Evolutionary conservation across 768 basidiomycete genomes (phyloP).

Genomic region (Flagelloscypha sp.): DNA sequence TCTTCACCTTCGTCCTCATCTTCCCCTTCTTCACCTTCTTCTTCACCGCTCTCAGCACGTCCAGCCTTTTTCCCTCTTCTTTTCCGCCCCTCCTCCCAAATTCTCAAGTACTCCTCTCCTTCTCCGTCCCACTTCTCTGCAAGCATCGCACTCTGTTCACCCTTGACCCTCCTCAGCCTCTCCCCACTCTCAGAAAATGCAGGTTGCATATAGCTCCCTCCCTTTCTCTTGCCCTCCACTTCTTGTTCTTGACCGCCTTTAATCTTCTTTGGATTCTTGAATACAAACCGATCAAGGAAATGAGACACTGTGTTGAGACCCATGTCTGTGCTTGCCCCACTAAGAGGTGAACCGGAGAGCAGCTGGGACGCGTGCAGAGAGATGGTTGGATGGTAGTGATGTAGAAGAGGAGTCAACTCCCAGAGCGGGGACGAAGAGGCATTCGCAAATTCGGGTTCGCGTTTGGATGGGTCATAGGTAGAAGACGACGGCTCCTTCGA

Average conservation of each 20-base stretch:
- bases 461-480: constrained; percentile 79
- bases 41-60: constrained; percentile 15
- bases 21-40: constrained; percentile 13
- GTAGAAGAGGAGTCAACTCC: constrained; percentile 81
- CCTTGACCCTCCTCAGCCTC: constrained; percentile 60
- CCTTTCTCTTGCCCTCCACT: constrained; percentile 41
- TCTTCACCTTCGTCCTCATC: constrained; percentile 23
- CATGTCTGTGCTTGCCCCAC: constrained; percentile 80
- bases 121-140: constrained; percentile 35
- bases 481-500: background rate
- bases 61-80: constrained; percentile 16
- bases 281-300: constrained; percentile 95
- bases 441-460: constrained; percentile 82
- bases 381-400: constrained; percentile 88
- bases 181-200: constrained; percentile 60
- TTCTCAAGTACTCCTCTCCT: constrained; percentile 22
- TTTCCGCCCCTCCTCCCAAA: constrained; percentile 15
- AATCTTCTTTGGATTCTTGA: constrained; percentile 85
- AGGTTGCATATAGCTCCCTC: constrained; percentile 96
- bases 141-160: constrained; percentile 39
- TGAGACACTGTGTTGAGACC: constrained; percentile 88
- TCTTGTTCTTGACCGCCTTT: constrained; percentile 23
- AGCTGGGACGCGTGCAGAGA: constrained; percentile 82
- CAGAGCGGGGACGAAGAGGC: constrained; percentile 76
- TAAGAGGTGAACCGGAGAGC: constrained; percentile 60